These are phyloP conservation scores for Coprinellus micaceus DNA, from an alignment of 768 basidiomycete species.

Conservation along the genomic window DNA sequence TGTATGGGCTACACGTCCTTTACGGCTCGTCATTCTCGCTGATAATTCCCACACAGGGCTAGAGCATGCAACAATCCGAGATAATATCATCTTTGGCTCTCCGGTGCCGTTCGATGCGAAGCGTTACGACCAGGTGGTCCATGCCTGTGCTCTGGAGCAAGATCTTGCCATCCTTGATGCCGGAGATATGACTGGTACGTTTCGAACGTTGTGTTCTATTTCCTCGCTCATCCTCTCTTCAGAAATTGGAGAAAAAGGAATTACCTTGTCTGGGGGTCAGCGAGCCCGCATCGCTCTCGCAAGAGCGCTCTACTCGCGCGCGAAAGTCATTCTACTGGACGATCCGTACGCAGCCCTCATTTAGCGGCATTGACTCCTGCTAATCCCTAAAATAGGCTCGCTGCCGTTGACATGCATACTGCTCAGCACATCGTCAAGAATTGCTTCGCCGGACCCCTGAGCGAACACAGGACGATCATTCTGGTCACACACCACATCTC, in stretches of 20 bases:
- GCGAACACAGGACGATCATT: slow-evolving; percentile 65
- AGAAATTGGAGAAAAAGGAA: slow-evolving; percentile 83
- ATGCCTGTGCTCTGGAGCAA: slow-evolving; percentile 69
- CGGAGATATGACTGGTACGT: slow-evolving; percentile 70
- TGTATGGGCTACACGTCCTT: slow-evolving; percentile 34
- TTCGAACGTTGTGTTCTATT: neutral
- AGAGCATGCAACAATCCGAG: slow-evolving; percentile 75
- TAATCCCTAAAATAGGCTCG: slow-evolving; percentile 38
- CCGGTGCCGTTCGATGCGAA: slow-evolving; percentile 52
- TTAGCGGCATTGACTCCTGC: neutral
- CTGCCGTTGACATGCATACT: slow-evolving; percentile 77
- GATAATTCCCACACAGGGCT: slow-evolving; percentile 44
- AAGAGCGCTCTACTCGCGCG: slow-evolving; percentile 73
- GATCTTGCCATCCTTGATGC: slow-evolving; percentile 73
- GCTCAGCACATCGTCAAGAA: slow-evolving; percentile 63
- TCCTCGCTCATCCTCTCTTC: neutral
- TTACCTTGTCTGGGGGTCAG: slow-evolving; percentile 72
- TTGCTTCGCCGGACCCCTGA: slow-evolving; percentile 61
- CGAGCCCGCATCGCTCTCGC: slow-evolving; percentile 74
- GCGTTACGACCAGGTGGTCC: slow-evolving; percentile 65
- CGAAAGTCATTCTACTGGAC: slow-evolving; percentile 63
- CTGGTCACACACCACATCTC: slow-evolving; percentile 82
- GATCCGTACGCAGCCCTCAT: slow-evolving; percentile 51
- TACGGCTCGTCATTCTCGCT: neutral
- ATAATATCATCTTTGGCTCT: slow-evolving; percentile 76